Evolutionary conservation across 257 asterid genomes (phyloP), one percentile per base, ranked within the genome.

Genomic region (Galeopsis tetrahit): DNA sequence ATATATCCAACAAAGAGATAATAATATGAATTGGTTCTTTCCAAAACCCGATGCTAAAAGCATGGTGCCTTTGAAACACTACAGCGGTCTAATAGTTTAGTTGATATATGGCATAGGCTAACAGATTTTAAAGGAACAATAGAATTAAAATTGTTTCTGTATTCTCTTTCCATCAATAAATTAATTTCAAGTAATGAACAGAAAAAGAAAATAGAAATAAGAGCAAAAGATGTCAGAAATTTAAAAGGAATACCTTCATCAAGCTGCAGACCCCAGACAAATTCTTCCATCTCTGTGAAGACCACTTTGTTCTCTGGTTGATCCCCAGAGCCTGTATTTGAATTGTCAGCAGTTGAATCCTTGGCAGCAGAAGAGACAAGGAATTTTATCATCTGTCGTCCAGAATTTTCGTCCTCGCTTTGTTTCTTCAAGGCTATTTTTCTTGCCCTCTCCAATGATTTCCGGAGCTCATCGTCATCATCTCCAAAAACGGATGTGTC

Each of bases 221-320:
- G 49, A 73, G 55, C 49, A 43, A 15, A 51, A 62, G 53, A 3
- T 33, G 13, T 7, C 32, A 43, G 46, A 65, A 11, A 46, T 28
- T 4, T 52, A 49, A 35, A n/a, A 53, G 52, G 33, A 46, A 43
- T 85, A 89, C 96, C 97, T 86, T 95, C 96, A 78, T 92, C 92
- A 73, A 90, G 93, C 86, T 95, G 97, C 66, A 86, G 90, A 76
- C 97, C 96, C 97, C 95, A 90, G 55, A 95, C 97, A 85, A 93
- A 93, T 82, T 89, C 98, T 79, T 95, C 99, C 97, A 95, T 90
- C 87, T 95, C 98, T 1, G 99, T 83, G 79, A 95, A 92, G 85
- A 88, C 92, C 67, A 95, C 87, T 84, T 87, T 92, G 80, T 83
- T 86, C 80, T 88, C 97, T 53, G 82, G 87, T 72, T 85, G 81